phyloP scores from a whole-genome alignment of 202 grass and related monocot genomes.

The Carex arenaria region DNA sequence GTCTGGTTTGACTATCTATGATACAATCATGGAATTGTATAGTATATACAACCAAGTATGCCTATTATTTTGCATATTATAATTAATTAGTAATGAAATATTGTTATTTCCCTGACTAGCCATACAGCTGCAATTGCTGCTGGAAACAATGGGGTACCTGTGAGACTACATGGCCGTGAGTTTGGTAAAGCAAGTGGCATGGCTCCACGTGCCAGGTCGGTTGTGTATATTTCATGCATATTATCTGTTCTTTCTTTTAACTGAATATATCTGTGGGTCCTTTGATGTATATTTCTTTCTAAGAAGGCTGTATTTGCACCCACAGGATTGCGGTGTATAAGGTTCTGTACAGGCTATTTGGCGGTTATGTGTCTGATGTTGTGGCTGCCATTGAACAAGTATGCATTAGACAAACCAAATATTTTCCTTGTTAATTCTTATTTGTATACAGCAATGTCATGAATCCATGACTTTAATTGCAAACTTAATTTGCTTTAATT shows the following conservation, averaged over 20 bases:
- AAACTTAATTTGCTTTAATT: neutral
- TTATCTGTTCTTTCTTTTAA: neutral
- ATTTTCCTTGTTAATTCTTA: neutral
- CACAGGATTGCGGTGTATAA: slow-evolving; percentile 93
- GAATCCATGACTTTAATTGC: neutral
- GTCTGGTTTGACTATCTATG: neutral
- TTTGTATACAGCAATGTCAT: slow-evolving; percentile 2
- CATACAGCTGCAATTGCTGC: slow-evolving; percentile 98
- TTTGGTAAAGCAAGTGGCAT: slow-evolving; percentile 98
- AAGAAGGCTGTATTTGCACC: neutral
- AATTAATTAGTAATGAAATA: slow-evolving; percentile 11
- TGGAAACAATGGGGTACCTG: slow-evolving; percentile 90
- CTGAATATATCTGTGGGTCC: neutral
- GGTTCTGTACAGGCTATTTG: slow-evolving; percentile 98
- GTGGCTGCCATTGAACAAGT: slow-evolving; percentile 94
- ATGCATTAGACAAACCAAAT: neutral
- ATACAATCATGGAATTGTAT: neutral
- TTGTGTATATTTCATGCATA: neutral
- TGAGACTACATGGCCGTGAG: slow-evolving; percentile 86
- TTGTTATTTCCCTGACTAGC: slow-evolving; percentile 38
- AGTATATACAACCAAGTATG: neutral
- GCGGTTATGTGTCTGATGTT: slow-evolving; percentile 95
- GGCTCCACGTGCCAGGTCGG: slow-evolving; percentile 94
- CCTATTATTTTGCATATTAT: neutral
- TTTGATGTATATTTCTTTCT: slow-evolving; percentile 11